Evolutionary conservation across 2,329 filamentous ascomycete species (phyloP), one percentile per base, ranked within the genome.

Genomic region (Corniculantispora saksenae): DNA sequence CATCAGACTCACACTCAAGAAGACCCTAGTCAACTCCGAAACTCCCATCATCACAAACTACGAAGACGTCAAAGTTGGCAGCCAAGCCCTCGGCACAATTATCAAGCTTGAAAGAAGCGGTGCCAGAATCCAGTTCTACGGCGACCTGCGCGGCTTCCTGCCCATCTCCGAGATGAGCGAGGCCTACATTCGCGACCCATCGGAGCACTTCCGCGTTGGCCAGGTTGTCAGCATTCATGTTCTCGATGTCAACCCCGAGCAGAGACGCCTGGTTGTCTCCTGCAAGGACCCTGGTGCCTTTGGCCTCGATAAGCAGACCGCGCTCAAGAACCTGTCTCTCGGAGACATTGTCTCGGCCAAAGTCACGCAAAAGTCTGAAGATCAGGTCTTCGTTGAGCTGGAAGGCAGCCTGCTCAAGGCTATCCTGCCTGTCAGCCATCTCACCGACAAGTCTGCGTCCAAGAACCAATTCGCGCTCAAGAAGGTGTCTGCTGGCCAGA

Each of bases 151-250:
- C 69, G 96, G 91, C 10, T 99, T 96, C 80, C 83, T 99, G 63
- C 95, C 95, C 2, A 89, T 97, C 0, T 92, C 92, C 1, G 94
- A 99, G 78, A 99, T 99, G 95, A 98, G 95, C 75, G 95, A 99
- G 76, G 93, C 94, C 13, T 97, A 91, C 74, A 97, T 99, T 72
- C 87, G 91, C 70, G 91, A 97, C 72, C 93, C 95, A 5, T 87
- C 86, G 54, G 89, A 96, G 72, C 94, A 98, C 78, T 99, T 99
- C 81, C 89, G 90, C 43, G 80, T 89, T 51, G 96, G 95, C 0
- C 95, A 99, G 76, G 94, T 97, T 1, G 90, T 99, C 69, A 96
- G 88, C 72, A 91, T 97, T 23, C 92, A 94, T 72, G 88, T 96
- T n/a, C 78, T 97, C 40, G 91, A 90, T 58, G 88, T 97, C 58